Percentiles rank a stretch among this genome's conserved stretches.
These are phyloP conservation scores for Sedum album DNA, from an alignment of 164 flowering plant species.

Conservation along the genomic window DNA sequence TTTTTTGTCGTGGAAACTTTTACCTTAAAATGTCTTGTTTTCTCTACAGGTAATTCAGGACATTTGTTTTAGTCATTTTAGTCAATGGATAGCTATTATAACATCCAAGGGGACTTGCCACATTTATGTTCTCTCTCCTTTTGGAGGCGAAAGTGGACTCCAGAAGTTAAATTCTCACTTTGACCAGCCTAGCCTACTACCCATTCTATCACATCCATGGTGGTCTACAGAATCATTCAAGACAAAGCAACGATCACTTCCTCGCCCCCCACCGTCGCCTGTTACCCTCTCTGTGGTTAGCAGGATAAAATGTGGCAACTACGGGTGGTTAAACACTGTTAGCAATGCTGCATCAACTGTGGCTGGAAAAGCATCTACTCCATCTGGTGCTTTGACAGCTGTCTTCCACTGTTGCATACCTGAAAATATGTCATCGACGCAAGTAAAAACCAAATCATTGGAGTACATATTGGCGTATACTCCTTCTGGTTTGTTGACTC, in stretches of 20 bases:
- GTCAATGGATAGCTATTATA: constrained; percentile 77
- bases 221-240: constrained; percentile 65
- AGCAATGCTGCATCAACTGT: too few species aligned
- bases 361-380: constrained; percentile 60
- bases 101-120: constrained; percentile 90
- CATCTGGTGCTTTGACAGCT: too few species aligned
- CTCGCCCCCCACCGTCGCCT: constrained; percentile 53
- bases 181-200: too few species aligned
- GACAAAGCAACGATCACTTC: constrained; percentile 36
- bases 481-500: too few species aligned
- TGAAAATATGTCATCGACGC: constrained; percentile 23
- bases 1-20: constrained; percentile 4
- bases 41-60: constrained; percentile 71
- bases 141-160: too few species aligned
- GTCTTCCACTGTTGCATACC: too few species aligned
- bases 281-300: constrained; percentile 64
- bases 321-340: too few species aligned
- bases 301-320: too few species aligned
- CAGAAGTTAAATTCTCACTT: too few species aligned
- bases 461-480: constrained; percentile 80
- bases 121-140: too few species aligned
- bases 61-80: too few species aligned
- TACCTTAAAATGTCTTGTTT: constrained; percentile 4
- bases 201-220: constrained; percentile 66
- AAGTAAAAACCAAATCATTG: constrained; percentile 30